Percentiles rank a stretch among this genome's conserved stretches.
Conservation (phyloP, 2,329 filamentous ascomycete species). For the Laburnicola sp. region DNA sequence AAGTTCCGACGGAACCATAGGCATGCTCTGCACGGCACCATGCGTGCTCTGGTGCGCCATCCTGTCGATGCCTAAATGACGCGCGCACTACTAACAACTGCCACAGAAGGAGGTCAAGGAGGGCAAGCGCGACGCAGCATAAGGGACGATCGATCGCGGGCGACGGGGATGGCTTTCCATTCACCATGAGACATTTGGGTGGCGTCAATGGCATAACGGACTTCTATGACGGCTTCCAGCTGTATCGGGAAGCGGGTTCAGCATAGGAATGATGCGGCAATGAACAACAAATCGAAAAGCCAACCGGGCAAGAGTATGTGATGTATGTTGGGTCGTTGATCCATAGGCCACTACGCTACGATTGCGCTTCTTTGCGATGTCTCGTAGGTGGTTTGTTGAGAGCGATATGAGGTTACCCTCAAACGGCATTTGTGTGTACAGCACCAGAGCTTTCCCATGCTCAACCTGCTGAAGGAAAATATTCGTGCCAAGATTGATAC, state of each 20-base stretch:
- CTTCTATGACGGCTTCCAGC: constrained; percentile 43
- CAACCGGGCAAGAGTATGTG: constrained; percentile 23
- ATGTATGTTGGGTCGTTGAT: constrained; percentile 2
- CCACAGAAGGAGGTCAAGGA: constrained; percentile 94
- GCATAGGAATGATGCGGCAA: constrained; percentile 44
- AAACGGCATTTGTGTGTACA: constrained; percentile 73
- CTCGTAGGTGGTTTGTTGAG: constrained; percentile 15
- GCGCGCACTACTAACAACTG: constrained; percentile 27
- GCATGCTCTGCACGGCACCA: constrained; percentile 98
- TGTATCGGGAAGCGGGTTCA: constrained; percentile 39
- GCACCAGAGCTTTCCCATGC: constrained; percentile 62
- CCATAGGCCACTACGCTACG: constrained; percentile 5
- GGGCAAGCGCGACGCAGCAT: constrained; percentile 89
- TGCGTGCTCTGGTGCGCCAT: constrained; percentile 87
- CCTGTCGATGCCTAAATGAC: neutral
- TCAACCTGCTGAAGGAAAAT: constrained; percentile 68
- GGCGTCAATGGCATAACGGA: constrained; percentile 48
- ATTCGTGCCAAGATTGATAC: constrained; percentile 65
- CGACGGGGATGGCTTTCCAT: constrained; percentile 42
- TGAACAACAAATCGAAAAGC: constrained; percentile 43
- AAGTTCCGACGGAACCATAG: constrained; percentile 99
- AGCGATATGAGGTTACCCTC: constrained; percentile 20
- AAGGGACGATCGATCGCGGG: constrained; percentile 48
- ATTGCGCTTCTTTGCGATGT: constrained; percentile 1
- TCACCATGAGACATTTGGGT: constrained; percentile 47